Evolutionary conservation across 2,329 filamentous ascomycete species (phyloP), one percentile per base, ranked within the genome.

Genomic region (Teratosphaeria epicoccoides): DNA sequence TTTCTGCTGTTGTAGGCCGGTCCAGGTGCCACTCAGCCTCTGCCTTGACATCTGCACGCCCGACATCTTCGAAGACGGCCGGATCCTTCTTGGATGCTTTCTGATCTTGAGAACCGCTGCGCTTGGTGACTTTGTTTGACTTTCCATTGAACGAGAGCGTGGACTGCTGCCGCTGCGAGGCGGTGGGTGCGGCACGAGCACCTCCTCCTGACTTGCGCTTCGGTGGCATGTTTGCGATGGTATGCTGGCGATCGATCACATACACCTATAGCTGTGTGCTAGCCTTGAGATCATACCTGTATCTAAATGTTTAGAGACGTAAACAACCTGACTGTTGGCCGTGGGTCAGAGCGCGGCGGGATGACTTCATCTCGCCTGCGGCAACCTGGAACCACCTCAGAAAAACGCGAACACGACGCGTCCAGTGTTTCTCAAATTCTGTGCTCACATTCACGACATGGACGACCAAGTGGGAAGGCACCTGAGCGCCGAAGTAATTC

Each of bases 91-190:
- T 72, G 10, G 48, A 51, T 37, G 54, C 60, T 44, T 70, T 54
- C 52, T 60, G 57, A 62, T 53, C 64, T 43, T 70, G 49, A 55
- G 64, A 51, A 52, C 67, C 68, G 40, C 71, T 63, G 12, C 78
- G 71, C 66, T 85, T 85, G 50, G 80, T 82, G 59, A 84, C 73
- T 53, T 58, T 58, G 54, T 58, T 61, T 33, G 74, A 71, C 50
- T 75, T 72, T 55, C 73, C 71, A 59, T 79, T 75, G 70, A 85
- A 85, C 37, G 80, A 78, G 59, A 85, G 77, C n/a, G 77, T 83
- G 6, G 77, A 23, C 26, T 51, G 72, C 66, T 83, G 79, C 43
- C 60, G 59, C 26, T 74, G 76, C 17, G 73, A 66, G 60, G 78
- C 76, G 52, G 71, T 68, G n/a, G 73, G 66, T 60, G 77, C 76